Base-by-base conservation (phyloP, 2,329 filamentous ascomycete genomes). In the Magnaporthiopsis poae region DNA sequence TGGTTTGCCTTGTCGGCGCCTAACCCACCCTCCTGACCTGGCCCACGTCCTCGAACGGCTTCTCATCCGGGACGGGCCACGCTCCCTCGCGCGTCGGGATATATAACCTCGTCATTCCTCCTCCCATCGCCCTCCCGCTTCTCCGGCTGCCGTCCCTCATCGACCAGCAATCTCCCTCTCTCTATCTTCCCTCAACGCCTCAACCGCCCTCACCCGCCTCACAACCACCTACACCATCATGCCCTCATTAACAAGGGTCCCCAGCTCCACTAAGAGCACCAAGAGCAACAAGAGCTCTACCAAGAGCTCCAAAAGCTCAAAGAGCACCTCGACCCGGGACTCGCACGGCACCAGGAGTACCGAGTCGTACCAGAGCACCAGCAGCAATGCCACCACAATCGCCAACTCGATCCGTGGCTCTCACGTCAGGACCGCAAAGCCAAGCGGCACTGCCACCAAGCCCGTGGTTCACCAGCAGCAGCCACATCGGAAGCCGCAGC, bases 301-400 rank as follows among this genome's bases (percentile, higher is more conserved):
- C 63, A 64, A 46, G 39, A 60, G 59, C 27, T 60, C 59, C 7
- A 60, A 60, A 27, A 60, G 59, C 59, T 63, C 62, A n/a, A 62
- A 46, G 39, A 64, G 64, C 52, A 63, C 65, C 33, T 63, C 63
- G 63, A 61, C 52, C 33, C 66, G 65, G 36, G 65, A 65, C 21
- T 46, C 46, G 27, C 31, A 65, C 33, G 31, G 63, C 39, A 64
- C 60, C 35, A 68, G 68, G 68, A 68, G 64, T 18, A 68, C 61
- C 59, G 68, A 68, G 12, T 68, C 68, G 7, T 68, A 64, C 18
- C 66, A 67, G 27, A 68, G 66, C 35, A 64, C 52, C 21, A 68
- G 66, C 18, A 68, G 65, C 67, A 65, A 62, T 21, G 66, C 68
- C 35, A 68, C 68, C 61, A 67, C 68, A 5, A 60, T 68, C 25